Conservation (phyloP, 139 green algal genomes). For the Astrephomene gubernaculifera region DNA sequence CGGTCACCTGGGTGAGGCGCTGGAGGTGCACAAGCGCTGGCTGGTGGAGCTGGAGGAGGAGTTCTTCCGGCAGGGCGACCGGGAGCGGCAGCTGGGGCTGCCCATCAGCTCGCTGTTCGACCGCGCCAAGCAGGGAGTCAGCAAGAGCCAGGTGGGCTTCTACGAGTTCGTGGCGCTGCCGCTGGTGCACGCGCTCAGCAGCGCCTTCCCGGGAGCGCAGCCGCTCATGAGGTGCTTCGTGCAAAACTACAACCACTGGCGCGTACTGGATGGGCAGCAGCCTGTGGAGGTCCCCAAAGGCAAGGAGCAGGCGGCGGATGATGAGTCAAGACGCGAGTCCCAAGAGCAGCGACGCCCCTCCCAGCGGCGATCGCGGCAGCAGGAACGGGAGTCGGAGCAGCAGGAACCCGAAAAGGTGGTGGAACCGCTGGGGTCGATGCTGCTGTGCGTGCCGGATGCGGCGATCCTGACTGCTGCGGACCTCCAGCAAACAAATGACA, state of each 20-base stretch:
- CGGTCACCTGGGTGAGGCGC: constrained; percentile 59
- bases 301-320: neutral
- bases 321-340: neutral
- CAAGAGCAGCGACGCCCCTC: too few species aligned
- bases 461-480: neutral
- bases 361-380: neutral
- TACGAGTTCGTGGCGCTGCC: constrained; percentile 40
- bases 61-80: constrained; percentile 55
- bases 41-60: constrained; percentile 34
- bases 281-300: constrained; percentile 5
- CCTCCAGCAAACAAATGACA: too few species aligned
- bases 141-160: constrained; percentile 54
- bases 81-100: constrained; percentile 47
- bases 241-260: constrained; percentile 34
- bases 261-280: constrained; percentile 13
- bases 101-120: constrained; percentile 58
- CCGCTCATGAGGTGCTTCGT: constrained; percentile 30
- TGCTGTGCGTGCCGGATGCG: neutral
- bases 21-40: constrained; percentile 59
- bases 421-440: neutral
- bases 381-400: too few species aligned
- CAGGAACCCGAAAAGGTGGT: too few species aligned
- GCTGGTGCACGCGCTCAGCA: constrained; percentile 19
- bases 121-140: constrained; percentile 46
- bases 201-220: constrained; percentile 23